Conservation (phyloP, 768 basidiomycete genomes). For the Xerocomellus amylosporus region DNA sequence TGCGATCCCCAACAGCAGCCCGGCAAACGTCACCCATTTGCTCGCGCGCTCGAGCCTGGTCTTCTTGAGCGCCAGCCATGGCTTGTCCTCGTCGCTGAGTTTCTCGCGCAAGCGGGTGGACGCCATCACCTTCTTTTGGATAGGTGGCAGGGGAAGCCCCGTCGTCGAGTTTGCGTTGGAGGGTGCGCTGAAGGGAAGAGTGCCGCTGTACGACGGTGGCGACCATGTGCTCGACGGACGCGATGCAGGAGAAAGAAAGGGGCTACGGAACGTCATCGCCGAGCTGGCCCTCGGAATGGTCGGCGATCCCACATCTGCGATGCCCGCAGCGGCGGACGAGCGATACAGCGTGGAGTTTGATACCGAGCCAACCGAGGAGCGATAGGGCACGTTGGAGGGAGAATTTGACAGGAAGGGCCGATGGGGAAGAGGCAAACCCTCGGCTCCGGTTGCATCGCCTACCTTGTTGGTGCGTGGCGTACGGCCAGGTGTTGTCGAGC, state of each 20-base stretch:
- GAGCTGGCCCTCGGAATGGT: slow-evolving; percentile 41
- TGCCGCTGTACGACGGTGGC: slow-evolving; percentile 44
- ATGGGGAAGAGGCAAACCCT: slow-evolving; percentile 40
- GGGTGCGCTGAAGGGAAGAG: slow-evolving; percentile 25
- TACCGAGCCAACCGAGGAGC: slow-evolving; percentile 22
- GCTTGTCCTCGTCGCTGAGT: slow-evolving; percentile 47
- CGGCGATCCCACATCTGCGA: slow-evolving; percentile 10
- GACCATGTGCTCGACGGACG: slow-evolving; percentile 64
- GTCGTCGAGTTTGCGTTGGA: slow-evolving; percentile 29
- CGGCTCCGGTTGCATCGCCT: slow-evolving; percentile 12
- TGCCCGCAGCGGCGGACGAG: slow-evolving; percentile 21
- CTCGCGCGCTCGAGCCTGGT: slow-evolving; percentile 31
- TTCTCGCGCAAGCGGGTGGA: slow-evolving; percentile 52
- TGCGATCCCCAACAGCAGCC: slow-evolving; percentile 41
- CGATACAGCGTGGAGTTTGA: slow-evolving; percentile 33
- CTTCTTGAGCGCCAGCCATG: slow-evolving; percentile 42
- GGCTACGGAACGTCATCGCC: slow-evolving; percentile 51
- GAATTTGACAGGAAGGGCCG: slow-evolving; percentile 43
- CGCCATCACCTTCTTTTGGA: slow-evolving; percentile 35
- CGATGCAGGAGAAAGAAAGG: slow-evolving; percentile 69
- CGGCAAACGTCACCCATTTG: slow-evolving; percentile 48
- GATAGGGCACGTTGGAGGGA: slow-evolving; percentile 41
- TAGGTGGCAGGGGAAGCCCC: slow-evolving; percentile 42
- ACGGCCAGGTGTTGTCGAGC: slow-evolving; percentile 23
- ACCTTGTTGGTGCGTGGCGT: slow-evolving; percentile 18